Conservation (phyloP, 2,329 filamentous ascomycete genomes). For the Fusarium haematococcum region DNA sequence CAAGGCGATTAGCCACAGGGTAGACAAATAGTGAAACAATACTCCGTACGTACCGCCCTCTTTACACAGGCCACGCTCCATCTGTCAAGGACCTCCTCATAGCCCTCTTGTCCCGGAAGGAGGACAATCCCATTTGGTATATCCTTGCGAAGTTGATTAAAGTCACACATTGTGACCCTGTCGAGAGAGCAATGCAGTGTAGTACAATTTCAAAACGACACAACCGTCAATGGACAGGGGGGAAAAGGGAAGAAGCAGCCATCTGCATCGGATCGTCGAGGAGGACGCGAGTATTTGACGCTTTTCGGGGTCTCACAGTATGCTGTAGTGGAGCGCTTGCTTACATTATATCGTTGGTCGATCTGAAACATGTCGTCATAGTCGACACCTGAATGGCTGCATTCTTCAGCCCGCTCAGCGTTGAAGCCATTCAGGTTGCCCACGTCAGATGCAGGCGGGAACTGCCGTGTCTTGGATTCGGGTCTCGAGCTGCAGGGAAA, state of each 20-base stretch:
- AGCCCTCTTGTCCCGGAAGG: conserved; percentile 46
- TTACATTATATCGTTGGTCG: conserved; percentile 1
- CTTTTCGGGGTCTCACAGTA: conserved; percentile 21
- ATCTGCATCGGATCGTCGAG: not conserved
- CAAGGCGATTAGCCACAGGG: not conserved
- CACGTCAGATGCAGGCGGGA: conserved; percentile 1
- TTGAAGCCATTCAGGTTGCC: not conserved
- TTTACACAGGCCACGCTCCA: conserved; percentile 53
- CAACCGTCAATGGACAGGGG: not conserved
- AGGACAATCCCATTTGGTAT: conserved; percentile 41
- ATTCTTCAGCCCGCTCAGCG: not conserved
- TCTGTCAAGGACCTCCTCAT: conserved; percentile 48
- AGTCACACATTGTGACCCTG: conserved; percentile 29
- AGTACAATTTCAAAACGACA: not conserved
- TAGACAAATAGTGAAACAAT: fast-evolving
- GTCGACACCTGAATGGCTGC: conserved; percentile 5
- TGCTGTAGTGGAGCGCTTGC: conserved; percentile 14
- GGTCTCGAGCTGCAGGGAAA: too few relatives aligned
- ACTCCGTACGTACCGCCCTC: conserved; percentile 43
- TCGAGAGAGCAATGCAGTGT: not conserved
- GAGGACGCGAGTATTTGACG: conserved; percentile 24
- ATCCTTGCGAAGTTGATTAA: conserved; percentile 25
- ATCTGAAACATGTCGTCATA: conserved; percentile 42
- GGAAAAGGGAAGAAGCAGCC: not conserved
- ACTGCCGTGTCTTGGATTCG: not conserved